These are phyloP conservation scores for Colletotrichum gloeosporioides DNA, from an alignment of 2,329 filamentous ascomycete genomes.

Conservation along the genomic window DNA sequence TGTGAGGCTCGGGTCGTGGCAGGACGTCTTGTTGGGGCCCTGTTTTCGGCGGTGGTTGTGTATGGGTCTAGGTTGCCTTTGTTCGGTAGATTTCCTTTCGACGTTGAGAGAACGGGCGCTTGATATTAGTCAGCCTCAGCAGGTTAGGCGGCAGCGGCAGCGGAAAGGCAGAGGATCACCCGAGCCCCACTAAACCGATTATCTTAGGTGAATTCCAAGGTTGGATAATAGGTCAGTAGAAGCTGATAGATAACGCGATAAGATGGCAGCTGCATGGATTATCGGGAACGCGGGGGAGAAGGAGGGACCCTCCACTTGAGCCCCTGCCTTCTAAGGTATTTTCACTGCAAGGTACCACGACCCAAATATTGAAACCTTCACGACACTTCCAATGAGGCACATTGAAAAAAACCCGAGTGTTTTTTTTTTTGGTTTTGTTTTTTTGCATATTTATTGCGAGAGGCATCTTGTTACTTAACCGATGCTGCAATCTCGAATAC, in stretches of 20 bases:
- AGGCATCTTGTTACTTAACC: not conserved
- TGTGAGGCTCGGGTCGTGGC: not conserved
- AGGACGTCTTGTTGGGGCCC: slow-evolving; percentile 18
- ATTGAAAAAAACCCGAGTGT: not conserved
- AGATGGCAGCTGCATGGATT: not conserved
- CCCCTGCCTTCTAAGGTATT: not conserved
- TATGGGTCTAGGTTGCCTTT: slow-evolving; percentile 42
- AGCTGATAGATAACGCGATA: slow-evolving; percentile 8
- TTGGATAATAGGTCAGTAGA: not conserved
- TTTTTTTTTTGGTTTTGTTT: not conserved
- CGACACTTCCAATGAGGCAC: not conserved
- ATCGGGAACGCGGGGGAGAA: slow-evolving; percentile 2
- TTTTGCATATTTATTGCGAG: not conserved
- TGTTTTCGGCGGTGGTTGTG: slow-evolving; percentile 36
- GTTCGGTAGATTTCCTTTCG: slow-evolving; percentile 33
- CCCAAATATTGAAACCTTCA: not conserved
- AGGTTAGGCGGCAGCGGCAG: not conserved
- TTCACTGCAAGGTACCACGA: not conserved
- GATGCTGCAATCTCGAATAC: not conserved
- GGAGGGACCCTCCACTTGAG: not conserved
- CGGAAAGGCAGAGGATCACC: slow-evolving; percentile 14
- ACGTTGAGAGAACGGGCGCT: slow-evolving; percentile 23
- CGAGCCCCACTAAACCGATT: not conserved
- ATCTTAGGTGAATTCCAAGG: not conserved
- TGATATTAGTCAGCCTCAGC: slow-evolving; percentile 22